Evolutionary conservation across 495 filamentous ascomycete species (phyloP).

Genomic region (Halenospora varia): DNA sequence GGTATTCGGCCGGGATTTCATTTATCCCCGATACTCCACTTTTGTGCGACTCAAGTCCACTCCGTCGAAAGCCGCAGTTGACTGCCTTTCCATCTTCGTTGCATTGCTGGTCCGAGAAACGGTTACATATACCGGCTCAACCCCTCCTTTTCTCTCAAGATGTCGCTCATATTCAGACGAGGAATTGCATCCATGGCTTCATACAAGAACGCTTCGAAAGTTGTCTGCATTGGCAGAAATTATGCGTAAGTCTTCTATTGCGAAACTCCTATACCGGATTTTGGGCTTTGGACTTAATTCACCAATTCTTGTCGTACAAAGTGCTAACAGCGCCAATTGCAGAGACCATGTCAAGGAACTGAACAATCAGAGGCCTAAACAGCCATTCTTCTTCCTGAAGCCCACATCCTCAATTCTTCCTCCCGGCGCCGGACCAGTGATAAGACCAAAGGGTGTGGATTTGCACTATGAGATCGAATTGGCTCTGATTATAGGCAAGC

Average conservation of each 20-base stretch:
- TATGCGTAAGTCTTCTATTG: conserved; percentile 70
- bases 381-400: conserved; percentile 99
- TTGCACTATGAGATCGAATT: conserved; percentile 97
- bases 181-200: conserved; percentile 53
- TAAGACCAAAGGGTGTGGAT: conserved; percentile 73
- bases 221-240: conserved; percentile 97
- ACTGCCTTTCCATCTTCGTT: too few species aligned
- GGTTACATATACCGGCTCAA: neutral
- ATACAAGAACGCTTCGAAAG: conserved; percentile 71
- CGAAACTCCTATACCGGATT: too few species aligned
- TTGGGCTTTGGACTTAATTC: conserved; percentile 3
- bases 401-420: conserved; percentile 77
- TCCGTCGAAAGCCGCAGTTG: too few species aligned
- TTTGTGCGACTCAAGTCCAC: too few species aligned
- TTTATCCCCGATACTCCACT: too few species aligned
- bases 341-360: conserved; percentile 95
- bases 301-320: neutral
- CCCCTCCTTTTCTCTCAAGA: conserved; percentile 10
- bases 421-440: conserved; percentile 74
- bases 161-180: conserved; percentile 24
- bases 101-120: too few species aligned
- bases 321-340: conserved; percentile 17
- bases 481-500: conserved; percentile 79
- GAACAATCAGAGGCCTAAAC: conserved; percentile 76
- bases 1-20: too few species aligned